These are phyloP conservation scores for Aegilops umbellulata DNA, from an alignment of 176 grass and related monocot genomes.

Conservation along the genomic window DNA sequence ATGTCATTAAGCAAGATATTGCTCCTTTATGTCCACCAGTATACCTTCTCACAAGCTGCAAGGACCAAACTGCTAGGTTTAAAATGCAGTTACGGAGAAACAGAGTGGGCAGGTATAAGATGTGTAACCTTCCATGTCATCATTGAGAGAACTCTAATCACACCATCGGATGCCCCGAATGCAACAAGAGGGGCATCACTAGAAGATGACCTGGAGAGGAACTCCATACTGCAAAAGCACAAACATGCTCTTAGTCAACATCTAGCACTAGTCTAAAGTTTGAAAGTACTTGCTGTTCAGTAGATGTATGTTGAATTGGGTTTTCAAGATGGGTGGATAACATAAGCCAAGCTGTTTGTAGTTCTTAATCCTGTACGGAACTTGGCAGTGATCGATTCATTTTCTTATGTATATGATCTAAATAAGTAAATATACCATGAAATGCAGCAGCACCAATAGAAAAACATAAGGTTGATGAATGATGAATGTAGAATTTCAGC, in stretches of 20 bases:
- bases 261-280: slow-evolving; percentile 8
- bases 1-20: slow-evolving; percentile 94
- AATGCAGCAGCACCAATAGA: background rate
- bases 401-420: background rate
- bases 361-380: slow-evolving; percentile 13
- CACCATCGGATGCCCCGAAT: slow-evolving; percentile 91
- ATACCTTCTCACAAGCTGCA: slow-evolving; percentile 96
- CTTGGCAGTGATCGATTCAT: background rate
- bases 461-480: slow-evolving; percentile 15
- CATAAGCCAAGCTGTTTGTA: background rate
- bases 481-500: background rate
- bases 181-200: slow-evolving; percentile 97
- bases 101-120: background rate
- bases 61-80: slow-evolving; percentile 24
- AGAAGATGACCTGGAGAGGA: slow-evolving; percentile 78
- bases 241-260: slow-evolving; percentile 21
- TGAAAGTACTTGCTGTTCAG: slow-evolving; percentile 1
- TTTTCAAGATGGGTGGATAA: slow-evolving; percentile 3
- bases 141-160: slow-evolving; percentile 99
- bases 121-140: slow-evolving; percentile 95
- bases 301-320: slow-evolving; percentile 12
- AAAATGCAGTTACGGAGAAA: slow-evolving; percentile 32
- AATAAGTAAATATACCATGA: background rate
- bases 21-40: slow-evolving; percentile 99
- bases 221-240: slow-evolving; percentile 84